Evolutionary conservation across 306 rosid species (phyloP), one percentile per base, ranked within the genome.

Genomic region (Purshia tridentata): DNA sequence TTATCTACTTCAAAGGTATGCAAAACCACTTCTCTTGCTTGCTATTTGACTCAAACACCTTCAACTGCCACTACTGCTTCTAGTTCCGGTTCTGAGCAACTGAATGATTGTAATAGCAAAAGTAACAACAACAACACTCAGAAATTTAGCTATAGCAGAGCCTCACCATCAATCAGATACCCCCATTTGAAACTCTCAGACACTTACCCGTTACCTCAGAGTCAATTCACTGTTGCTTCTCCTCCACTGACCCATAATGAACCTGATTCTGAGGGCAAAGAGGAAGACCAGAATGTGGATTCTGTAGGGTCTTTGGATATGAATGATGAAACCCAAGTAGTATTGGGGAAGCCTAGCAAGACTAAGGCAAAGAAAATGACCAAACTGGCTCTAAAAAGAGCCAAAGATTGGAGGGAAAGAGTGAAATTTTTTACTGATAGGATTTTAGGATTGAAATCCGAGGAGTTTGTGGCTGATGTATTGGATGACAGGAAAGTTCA

Each of bases 371-470:
- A 86, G 80, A 91, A 78, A 74, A 91, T 93, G 98, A 89, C 80
- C 77, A 91, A 89, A 46, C 59, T 91, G 79, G 98, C 96, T 1
- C 82, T 93, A 4, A 86, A 75, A 72, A 86, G 88, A 59, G 98
- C 92, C 29, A 88, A 89, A 67, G 87, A 89, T 80, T 93, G 98
- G 98, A 86, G 96, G 83, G 97, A 91, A 64, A 91, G 97, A 65
- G 97, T 89, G 52, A 84, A 85, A 42, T 85, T 77, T 56, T 86
- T 83, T 67, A 91, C 94, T 5, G 92, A 91, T 54, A 86, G 87
- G 81, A 89, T 93, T 79, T 75, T 93, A 44, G 89, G 57, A 6
- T 73, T 91, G 85, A 82, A 88, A 37, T 65, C 90, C 0, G 94
- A 86, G 47, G 97, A 91, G 74, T 91, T 85, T 20, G 98, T 93